Evolutionary conservation across 2,329 filamentous ascomycete species (phyloP).

Genomic region (Pseudogymnoascus sp.): DNA sequence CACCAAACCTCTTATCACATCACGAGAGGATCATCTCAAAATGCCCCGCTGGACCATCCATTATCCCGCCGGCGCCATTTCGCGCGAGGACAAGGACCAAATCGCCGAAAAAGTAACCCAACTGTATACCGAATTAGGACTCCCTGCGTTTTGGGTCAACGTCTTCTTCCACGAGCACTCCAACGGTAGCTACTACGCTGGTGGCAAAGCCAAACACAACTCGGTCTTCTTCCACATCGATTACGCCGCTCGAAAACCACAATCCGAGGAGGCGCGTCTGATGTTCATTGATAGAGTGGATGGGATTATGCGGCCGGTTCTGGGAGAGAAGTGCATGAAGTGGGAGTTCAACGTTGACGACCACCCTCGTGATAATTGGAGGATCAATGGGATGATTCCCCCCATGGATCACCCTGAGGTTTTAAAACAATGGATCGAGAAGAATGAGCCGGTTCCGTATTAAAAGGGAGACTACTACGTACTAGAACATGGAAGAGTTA

Average conservation of each 20-base stretch:
- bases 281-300: background rate
- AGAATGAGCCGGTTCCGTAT: background rate
- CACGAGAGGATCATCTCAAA: no score
- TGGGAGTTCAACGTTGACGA: background rate
- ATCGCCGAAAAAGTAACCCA: background rate
- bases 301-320: background rate
- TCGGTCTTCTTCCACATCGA: background rate
- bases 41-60: background rate
- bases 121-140: background rate
- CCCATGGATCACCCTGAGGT: background rate
- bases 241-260: background rate
- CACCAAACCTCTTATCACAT: no score
- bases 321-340: background rate
- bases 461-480: background rate
- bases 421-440: background rate
- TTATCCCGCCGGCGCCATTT: no score
- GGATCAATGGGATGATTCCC: background rate
- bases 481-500: no score
- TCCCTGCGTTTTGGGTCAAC: background rate
- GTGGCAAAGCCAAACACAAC: background rate
- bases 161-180: background rate
- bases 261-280: background rate
- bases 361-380: background rate
- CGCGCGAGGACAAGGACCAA: no score
- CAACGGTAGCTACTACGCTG: background rate